Percentiles rank a stretch among this genome's conserved stretches.
These are phyloP conservation scores for Meredithiella fracta DNA, from an alignment of 2,329 filamentous ascomycete species.

Conservation along the genomic window DNA sequence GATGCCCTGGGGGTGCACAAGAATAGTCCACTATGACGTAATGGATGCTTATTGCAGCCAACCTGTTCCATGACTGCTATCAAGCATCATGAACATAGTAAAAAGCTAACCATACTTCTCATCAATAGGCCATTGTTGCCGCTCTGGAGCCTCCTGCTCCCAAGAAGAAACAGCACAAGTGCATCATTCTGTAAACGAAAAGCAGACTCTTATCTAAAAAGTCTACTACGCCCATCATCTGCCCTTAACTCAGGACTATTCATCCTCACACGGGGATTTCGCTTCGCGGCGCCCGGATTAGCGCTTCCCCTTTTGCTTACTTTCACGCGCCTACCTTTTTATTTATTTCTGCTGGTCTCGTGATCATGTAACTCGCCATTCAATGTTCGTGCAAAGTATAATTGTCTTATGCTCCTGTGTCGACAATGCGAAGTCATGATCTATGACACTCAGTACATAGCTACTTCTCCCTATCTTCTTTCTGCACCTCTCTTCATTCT, in stretches of 20 bases:
- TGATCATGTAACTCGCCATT: not conserved
- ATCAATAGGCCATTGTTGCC: slow-evolving; percentile 73
- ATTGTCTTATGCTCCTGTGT: not conserved
- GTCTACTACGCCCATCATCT: not conserved
- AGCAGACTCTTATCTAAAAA: not conserved
- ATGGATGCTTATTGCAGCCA: not conserved
- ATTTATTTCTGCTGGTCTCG: not conserved
- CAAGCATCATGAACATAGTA: too few relatives aligned
- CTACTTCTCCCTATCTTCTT: not conserved
- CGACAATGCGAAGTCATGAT: too few relatives aligned
- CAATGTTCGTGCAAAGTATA: too few relatives aligned
- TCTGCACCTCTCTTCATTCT: slow-evolving; percentile 3
- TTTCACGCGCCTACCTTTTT: slow-evolving; percentile 7
- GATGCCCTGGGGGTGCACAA: not conserved
- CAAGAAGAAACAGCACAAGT: slow-evolving; percentile 61
- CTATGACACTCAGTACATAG: too few relatives aligned
- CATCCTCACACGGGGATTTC: not conserved
- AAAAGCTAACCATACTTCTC: too few relatives aligned
- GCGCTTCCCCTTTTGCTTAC: slow-evolving; percentile 10
- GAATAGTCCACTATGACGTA: not conserved
- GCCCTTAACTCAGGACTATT: not conserved
- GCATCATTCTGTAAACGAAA: slow-evolving; percentile 44
- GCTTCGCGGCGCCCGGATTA: slow-evolving; percentile 5
- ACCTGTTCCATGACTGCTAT: not conserved
- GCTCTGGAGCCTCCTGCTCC: slow-evolving; percentile 74